Evolutionary conservation across 2,329 filamentous ascomycete genomes (phyloP).

Genomic region (Tolypocladium ovalisporum): DNA sequence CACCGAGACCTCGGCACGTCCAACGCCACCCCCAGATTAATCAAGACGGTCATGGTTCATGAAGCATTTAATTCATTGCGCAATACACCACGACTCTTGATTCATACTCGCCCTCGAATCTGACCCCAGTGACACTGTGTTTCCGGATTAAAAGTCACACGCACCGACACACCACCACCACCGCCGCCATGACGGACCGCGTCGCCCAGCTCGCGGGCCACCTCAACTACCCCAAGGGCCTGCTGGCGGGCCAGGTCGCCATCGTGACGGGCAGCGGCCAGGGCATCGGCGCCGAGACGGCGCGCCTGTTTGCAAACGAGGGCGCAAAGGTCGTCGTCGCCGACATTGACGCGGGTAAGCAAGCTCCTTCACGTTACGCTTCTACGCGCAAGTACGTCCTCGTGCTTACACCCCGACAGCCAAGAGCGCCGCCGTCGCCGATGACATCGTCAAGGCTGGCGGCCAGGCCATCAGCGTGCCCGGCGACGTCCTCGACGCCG

Average conservation of each 20-base stretch:
- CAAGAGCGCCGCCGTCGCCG: slow-evolving; percentile 58
- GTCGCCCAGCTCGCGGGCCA: slow-evolving; percentile 64
- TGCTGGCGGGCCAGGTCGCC: slow-evolving; percentile 70
- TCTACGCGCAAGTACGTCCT: background rate
- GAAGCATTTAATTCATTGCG: too few relatives aligned
- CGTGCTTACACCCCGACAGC: slow-evolving; percentile 25
- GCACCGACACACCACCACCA: background rate
- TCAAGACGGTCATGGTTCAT: too few relatives aligned
- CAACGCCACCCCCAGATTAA: background rate
- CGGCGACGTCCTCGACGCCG: slow-evolving; percentile 64
- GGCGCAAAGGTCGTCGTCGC: slow-evolving; percentile 76
- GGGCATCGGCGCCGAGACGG: slow-evolving; percentile 79
- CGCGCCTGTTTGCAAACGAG: slow-evolving; percentile 74
- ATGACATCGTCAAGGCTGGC: slow-evolving; percentile 55
- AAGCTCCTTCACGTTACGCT: background rate
- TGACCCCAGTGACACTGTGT: background rate
- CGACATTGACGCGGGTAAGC: slow-evolving; percentile 65
- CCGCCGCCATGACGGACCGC: slow-evolving; percentile 38
- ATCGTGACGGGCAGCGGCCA: slow-evolving; percentile 83
- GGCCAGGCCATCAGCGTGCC: slow-evolving; percentile 61
- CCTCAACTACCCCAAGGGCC: slow-evolving; percentile 70
- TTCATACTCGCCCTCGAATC: background rate
- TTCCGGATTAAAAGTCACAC: background rate
- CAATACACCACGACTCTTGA: background rate
- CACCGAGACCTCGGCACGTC: background rate